A percentile compares a stretch with the other conserved stretches of the same genome.
These are phyloP conservation scores for Adansonia grandidieri DNA, from an alignment of 441 rosid genomes.

Conservation along the genomic window DNA sequence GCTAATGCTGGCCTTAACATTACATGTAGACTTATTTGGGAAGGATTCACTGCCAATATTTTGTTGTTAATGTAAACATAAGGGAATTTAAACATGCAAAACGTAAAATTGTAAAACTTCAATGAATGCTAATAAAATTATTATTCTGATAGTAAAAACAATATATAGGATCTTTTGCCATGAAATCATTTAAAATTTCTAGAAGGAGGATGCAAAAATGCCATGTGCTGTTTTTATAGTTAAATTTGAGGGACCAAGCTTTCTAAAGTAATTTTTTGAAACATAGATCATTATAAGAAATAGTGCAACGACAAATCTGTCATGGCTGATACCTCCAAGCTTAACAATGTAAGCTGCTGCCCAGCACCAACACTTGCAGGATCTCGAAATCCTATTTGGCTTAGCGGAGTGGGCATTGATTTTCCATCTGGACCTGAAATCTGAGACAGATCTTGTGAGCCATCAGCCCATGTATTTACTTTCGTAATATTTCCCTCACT, in stretches of 20 bases:
- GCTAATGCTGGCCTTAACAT: not conserved
- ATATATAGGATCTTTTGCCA: not conserved
- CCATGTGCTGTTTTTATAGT: not conserved
- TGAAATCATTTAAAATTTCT: not conserved
- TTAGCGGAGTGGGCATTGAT: slow-evolving; percentile 83
- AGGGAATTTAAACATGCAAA: not conserved
- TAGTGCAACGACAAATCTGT: slow-evolving; percentile 10
- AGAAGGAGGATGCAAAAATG: not conserved
- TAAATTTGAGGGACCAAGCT: not conserved
- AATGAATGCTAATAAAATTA: not conserved
- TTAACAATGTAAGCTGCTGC: slow-evolving; percentile 84
- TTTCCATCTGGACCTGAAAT: slow-evolving; percentile 85
- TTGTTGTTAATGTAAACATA: not conserved
- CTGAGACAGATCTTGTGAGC: slow-evolving; percentile 74
- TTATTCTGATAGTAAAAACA: not conserved
- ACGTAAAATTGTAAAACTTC: not conserved
- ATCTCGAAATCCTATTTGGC: slow-evolving; percentile 96
- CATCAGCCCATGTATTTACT: slow-evolving; percentile 34
- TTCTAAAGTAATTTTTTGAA: not conserved
- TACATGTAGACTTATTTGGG: not conserved
- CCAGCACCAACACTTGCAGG: slow-evolving; percentile 98
- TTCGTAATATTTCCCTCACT: slow-evolving; percentile 43
- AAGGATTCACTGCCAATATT: not conserved
- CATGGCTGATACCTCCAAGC: slow-evolving; percentile 74
- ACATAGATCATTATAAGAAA: slow-evolving; percentile 15